Percentiles rank a stretch among this genome's conserved stretches.
phyloP scores from a whole-genome alignment of 2,329 filamentous ascomycete species.

The Coniochaeta sp. region DNA sequence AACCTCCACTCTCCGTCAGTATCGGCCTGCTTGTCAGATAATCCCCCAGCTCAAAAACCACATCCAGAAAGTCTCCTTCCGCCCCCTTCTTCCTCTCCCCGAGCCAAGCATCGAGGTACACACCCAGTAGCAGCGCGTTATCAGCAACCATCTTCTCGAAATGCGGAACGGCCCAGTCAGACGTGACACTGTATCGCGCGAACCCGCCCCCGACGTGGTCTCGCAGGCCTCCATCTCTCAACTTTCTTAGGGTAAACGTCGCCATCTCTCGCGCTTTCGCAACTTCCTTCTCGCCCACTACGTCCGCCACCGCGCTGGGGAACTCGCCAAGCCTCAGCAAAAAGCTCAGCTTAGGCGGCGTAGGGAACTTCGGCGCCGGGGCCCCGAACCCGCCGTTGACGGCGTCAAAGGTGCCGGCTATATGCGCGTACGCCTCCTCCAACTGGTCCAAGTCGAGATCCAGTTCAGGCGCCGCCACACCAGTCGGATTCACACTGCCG shows the following conservation, averaged over 20 bases:
- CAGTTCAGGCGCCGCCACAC: slow-evolving; percentile 37
- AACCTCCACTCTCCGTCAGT: slow-evolving; percentile 60
- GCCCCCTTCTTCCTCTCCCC: slow-evolving; percentile 14
- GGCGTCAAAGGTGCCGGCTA: slow-evolving; percentile 71
- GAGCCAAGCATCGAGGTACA: slow-evolving; percentile 83
- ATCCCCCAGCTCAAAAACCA: slow-evolving; percentile 75
- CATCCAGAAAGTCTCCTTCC: slow-evolving; percentile 59
- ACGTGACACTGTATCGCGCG: slow-evolving; percentile 76
- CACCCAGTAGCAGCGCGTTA: slow-evolving; percentile 74
- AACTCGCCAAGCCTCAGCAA: slow-evolving; percentile 68
- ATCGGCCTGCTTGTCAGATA: slow-evolving; percentile 73
- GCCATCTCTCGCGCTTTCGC: slow-evolving; percentile 70
- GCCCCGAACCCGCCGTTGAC: slow-evolving; percentile 72
- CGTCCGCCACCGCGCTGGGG: slow-evolving; percentile 65
- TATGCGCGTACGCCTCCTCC: slow-evolving; percentile 81
- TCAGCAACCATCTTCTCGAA: slow-evolving; percentile 98
- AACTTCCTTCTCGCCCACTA: slow-evolving; percentile 80
- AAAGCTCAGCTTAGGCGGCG: slow-evolving; percentile 77
- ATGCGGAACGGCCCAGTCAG: slow-evolving; percentile 88
- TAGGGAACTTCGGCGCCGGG: slow-evolving; percentile 79
- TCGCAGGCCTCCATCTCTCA: slow-evolving; percentile 48
- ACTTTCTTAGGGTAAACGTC: slow-evolving; percentile 69
- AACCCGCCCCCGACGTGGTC: slow-evolving; percentile 52
- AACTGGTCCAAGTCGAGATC: slow-evolving; percentile 82
- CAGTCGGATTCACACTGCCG: slow-evolving; percentile 14